Evolutionary conservation across 1,284 basidiomycete species (phyloP), one percentile per base, ranked within the genome.

Genomic region (Pyrrhoderma lamaoense): DNA sequence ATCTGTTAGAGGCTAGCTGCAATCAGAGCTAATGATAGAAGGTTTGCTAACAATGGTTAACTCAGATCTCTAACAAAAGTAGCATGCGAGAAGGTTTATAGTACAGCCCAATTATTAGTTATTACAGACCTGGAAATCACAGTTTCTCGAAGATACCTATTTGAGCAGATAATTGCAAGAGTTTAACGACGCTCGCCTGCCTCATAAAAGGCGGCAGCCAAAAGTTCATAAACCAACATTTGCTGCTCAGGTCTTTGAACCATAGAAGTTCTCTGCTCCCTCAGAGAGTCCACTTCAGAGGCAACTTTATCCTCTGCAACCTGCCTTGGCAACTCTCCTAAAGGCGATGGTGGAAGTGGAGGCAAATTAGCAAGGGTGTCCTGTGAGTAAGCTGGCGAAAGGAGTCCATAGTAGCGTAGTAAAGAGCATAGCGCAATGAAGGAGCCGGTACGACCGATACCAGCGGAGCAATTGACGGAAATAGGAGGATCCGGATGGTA

Each of bases 381-480:
- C 14, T 51, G 55, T 3, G 58, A 56, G 18, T 60, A 35, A 1
- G 57, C 42, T 4, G 11, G 18, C 8, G 45, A 45, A 14, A 89
- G 67, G 51, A 84, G 67, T 35, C 70, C 73, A 55, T 79, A 65
- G 38, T 71, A 63, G 23, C 86, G 80, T 22, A 90, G 68, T 23
- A 90, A 69, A 13, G 89, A 91, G 9, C 77, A 81, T 18, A 91
- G 65, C 0, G 88, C 83, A 60, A 89, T 83, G 68, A 92, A 95
- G 27, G 89, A 81, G 14, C 93, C 93, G 0, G 93, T 95, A 21
- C 93, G 79, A 0, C 93, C 93, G 36, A 95, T 79, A 2, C 93
- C 93, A 0, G 93, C 93, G 19, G 85, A 88, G 60, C 92, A 95
- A 58, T 89, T 82, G 23, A 91, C 78, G 62, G 93, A 79, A 50